phyloP scores from a whole-genome alignment of 768 basidiomycete genomes.

The Lactarius psammicola region DNA sequence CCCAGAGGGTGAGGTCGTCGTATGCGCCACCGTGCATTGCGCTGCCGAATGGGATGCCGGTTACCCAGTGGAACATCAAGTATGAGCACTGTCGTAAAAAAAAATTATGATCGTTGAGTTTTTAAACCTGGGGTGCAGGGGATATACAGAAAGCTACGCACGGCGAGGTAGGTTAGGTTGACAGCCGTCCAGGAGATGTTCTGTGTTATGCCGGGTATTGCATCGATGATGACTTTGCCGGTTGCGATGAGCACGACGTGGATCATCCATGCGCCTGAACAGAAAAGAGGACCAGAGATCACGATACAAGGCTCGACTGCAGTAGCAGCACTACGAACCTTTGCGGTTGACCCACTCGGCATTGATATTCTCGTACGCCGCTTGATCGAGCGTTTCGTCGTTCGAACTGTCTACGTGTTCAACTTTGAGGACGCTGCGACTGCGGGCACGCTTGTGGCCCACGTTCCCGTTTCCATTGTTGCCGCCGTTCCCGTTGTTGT shows the following conservation, averaged over 20 bases:
- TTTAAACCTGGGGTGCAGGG: neutral
- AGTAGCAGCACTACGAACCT: constrained; percentile 45
- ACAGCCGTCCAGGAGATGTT: constrained; percentile 95
- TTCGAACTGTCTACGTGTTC: constrained; percentile 73
- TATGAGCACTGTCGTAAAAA: constrained; percentile 53
- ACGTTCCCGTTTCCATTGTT: neutral
- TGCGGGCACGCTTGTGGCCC: constrained; percentile 46
- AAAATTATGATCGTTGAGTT: no score
- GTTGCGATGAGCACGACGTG: constrained; percentile 89
- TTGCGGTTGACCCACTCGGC: constrained; percentile 94
- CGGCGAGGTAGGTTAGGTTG: constrained; percentile 86
- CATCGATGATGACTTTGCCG: constrained; percentile 92
- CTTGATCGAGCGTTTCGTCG: constrained; percentile 77
- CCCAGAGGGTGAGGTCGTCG: constrained; percentile 97
- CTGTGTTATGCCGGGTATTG: constrained; percentile 90
- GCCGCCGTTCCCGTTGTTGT: neutral
- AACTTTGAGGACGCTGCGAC: constrained; percentile 78
- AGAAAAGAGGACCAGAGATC: constrained; percentile 1
- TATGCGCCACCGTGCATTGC: constrained; percentile 89
- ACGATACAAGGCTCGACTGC: constrained; percentile 2
- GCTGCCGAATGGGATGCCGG: constrained; percentile 92
- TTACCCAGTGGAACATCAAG: constrained; percentile 98
- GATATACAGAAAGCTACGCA: constrained; percentile 47
- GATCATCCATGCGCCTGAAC: constrained; percentile 92
- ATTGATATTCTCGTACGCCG: constrained; percentile 80